phyloP scores from a whole-genome alignment of 331 rosid species.

The Rhamnella rubrinervis region DNA sequence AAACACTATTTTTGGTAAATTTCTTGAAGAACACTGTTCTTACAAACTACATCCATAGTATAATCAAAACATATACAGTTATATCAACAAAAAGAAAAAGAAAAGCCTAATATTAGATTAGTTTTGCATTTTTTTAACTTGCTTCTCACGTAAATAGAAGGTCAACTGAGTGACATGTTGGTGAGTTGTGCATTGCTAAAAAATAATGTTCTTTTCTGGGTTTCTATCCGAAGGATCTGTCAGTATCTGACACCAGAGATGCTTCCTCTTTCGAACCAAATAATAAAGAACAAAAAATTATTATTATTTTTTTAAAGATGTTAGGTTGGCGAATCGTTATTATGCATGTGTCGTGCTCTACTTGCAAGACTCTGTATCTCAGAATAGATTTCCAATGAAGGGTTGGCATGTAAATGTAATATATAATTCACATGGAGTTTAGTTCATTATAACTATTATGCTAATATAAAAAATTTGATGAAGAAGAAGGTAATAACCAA shows the following conservation, averaged over 20 bases:
- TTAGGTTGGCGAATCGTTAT: background rate
- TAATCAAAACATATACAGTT: too few relatives aligned
- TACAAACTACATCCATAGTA: too few relatives aligned
- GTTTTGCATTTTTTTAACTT: slow-evolving; percentile 1
- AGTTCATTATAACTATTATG: too few relatives aligned
- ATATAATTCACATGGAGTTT: too few relatives aligned
- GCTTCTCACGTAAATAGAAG: slow-evolving; percentile 4
- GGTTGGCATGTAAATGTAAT: too few relatives aligned
- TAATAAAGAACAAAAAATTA: background rate
- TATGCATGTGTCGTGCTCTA: too few relatives aligned
- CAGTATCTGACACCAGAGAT: slow-evolving; percentile 18
- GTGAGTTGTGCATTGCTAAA: slow-evolving; percentile 9
- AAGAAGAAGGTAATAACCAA: too few relatives aligned
- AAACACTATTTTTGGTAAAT: background rate
- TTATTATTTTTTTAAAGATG: background rate
- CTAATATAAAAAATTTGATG: too few relatives aligned
- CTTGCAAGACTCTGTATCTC: too few relatives aligned
- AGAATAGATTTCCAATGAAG: too few relatives aligned
- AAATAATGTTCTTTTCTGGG: background rate
- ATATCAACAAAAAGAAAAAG: too few relatives aligned
- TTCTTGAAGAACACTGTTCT: background rate
- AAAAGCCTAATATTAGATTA: too few relatives aligned
- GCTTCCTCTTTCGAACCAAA: slow-evolving; percentile 12
- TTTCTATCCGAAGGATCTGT: slow-evolving; percentile 14
- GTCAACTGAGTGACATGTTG: slow-evolving; percentile 20